These are phyloP conservation scores for Turritis glabra DNA, from an alignment of 345 rosid genomes.

Conservation along the genomic window DNA sequence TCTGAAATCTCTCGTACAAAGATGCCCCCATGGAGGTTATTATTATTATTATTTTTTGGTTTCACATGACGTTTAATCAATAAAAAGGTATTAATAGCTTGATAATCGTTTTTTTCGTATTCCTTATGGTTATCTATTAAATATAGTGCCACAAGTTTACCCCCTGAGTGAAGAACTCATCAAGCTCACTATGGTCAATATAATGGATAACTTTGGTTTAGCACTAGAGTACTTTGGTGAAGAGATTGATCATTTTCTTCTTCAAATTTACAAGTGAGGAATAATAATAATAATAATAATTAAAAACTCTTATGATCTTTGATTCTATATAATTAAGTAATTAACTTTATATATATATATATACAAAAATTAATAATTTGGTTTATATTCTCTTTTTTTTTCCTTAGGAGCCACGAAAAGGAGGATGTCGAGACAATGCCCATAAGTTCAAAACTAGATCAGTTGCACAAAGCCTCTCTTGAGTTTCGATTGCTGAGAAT, in stretches of 20 bases:
- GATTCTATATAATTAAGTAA: neutral
- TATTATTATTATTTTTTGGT: neutral
- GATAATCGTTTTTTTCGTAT: neutral
- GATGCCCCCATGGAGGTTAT: constrained; percentile 47
- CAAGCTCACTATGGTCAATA: constrained; percentile 50
- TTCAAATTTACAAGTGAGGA: constrained; percentile 46
- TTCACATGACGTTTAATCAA: neutral
- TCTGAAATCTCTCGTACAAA: constrained; percentile 45
- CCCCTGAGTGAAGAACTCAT: constrained; percentile 53
- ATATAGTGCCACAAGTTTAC: constrained; percentile 48
- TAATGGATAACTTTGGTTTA: constrained; percentile 51
- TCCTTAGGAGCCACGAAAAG: constrained; percentile 38
- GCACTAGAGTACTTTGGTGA: constrained; percentile 46
- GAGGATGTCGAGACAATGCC: constrained; percentile 9
- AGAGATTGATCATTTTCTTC: constrained; percentile 46
- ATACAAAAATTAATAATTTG: neutral
- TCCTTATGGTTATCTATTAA: neutral
- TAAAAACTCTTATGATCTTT: neutral
- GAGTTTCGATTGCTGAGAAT: constrained; percentile 54
- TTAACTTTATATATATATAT: neutral
- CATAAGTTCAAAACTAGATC: constrained; percentile 7
- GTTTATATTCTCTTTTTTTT: neutral
- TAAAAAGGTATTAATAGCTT: neutral
- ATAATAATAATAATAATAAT: neutral
- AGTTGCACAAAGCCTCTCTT: constrained; percentile 52